Evolutionary conservation across 805 yeast genomes (phyloP).

Genomic region (Pichia pseudocactophila): DNA sequence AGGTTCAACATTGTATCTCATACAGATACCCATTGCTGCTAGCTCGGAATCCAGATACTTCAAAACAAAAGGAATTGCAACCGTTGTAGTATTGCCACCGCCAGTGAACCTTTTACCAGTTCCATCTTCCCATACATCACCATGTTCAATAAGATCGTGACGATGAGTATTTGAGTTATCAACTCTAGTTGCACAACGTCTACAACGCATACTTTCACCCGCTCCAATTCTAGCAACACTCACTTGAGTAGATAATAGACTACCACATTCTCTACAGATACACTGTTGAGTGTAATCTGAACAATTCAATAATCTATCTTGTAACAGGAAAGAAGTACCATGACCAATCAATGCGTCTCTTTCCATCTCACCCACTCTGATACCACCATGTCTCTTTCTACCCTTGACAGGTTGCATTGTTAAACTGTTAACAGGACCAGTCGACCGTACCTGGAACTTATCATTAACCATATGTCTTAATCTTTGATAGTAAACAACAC

Average conservation of each 20-base stretch:
- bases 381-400: conserved; percentile 98
- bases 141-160: conserved; percentile 48
- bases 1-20: conserved; percentile 82
- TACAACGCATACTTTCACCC: conserved; percentile 69
- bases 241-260: conserved; percentile 78
- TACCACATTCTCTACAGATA: conserved; percentile 88
- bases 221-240: conserved; percentile 89
- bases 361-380: conserved; percentile 99
- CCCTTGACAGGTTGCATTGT: conserved; percentile 99
- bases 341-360: conserved; percentile 98
- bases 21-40: conserved; percentile 94
- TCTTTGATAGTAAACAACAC: conserved; percentile 96
- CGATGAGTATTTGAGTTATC: conserved; percentile 35
- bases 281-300: conserved; percentile 91
- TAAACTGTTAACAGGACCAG: conserved; percentile 94
- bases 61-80: conserved; percentile 94
- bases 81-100: conserved; percentile 88
- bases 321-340: conserved; percentile 90
- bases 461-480: conserved; percentile 99
- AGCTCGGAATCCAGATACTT: conserved; percentile 91
- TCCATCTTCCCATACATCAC: conserved; percentile 95
- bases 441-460: conserved; percentile 97
- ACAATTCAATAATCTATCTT: conserved; percentile 90
- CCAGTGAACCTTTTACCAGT: conserved; percentile 87
- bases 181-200: conserved; percentile 76